Conservation (phyloP, 345 rosid genomes). For the Adansonia digitata region DNA sequence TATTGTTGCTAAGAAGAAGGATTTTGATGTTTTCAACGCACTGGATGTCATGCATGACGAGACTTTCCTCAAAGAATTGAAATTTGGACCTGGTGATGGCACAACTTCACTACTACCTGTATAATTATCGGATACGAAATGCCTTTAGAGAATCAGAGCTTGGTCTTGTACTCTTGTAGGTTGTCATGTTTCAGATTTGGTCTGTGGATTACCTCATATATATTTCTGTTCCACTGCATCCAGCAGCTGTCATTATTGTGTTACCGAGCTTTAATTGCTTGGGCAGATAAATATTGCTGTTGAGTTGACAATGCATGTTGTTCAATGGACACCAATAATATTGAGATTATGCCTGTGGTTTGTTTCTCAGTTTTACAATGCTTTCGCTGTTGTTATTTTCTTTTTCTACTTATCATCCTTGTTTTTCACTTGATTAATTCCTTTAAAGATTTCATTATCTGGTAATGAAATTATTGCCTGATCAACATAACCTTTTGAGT, state of each 20-base stretch:
- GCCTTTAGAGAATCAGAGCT: conserved; percentile 67
- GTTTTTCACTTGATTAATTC: background rate
- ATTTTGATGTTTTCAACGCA: conserved; percentile 83
- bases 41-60: conserved; percentile 90
- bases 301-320: background rate
- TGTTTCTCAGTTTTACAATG: background rate
- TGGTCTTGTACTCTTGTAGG: conserved; percentile 79
- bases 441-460: background rate
- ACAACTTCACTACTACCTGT: conserved; percentile 86
- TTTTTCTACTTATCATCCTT: background rate
- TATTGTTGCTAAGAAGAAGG: conserved; percentile 74
- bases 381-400: too few relatives aligned
- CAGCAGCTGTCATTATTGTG: background rate
- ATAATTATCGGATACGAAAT: conserved; percentile 55
- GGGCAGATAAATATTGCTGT: background rate
- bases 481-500: background rate
- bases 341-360: background rate
- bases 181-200: background rate
- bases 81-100: conserved; percentile 96
- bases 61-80: conserved; percentile 74
- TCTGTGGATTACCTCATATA: conserved; percentile 6
- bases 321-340: background rate
- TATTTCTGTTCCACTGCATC: background rate
- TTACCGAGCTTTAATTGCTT: background rate
- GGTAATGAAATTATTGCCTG: background rate